Evolutionary conservation across 768 basidiomycete genomes (phyloP), one percentile per base, ranked within the genome.

Genomic region (Leccinum pellstonianum): DNA sequence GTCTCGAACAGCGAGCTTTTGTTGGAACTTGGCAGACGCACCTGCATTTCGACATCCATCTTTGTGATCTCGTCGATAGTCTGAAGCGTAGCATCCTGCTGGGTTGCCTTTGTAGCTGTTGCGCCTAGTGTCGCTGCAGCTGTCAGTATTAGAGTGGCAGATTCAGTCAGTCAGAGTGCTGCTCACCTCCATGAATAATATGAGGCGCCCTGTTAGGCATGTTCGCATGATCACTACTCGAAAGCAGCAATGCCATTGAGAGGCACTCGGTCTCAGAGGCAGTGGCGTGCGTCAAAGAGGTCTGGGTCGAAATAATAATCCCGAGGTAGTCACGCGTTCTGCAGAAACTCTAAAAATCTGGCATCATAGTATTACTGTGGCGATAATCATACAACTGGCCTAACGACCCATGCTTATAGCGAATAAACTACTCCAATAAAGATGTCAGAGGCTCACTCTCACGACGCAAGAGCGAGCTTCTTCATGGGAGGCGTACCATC

Each of bases 11-110:
- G 17, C 19, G 14, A 35, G 23, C 25, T 37, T 27, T 14, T 17
- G 46, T 29, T 37, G 11, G 31, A 33, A 33, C 31, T 33, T 12
- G 35, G n/a, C 49, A 27, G 21, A 64, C 81, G 65, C 66, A 87
- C 89, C 78, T 81, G 81, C 88, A 89, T 89, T 64, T 90, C 88
- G 14, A 90, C 81, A 78, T 90, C 88, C 66, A 80, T 76, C 65
- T 86, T 86, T 37, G 83, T 82, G 47, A 84, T 76, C 64, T 81
- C 71, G 54, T 84, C 80, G 64, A 88, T 81, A 51, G 75, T 76
- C 64, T 75, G 74, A 14, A 87, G 76, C 5, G 84, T 84, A 23
- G 76, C 8, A 1, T 27, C 68, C 4, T 69, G 62, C 15, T 62
- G 60, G 38, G 59, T 46, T 50, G 49, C 29, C 47, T 57, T 59